phyloP scores from a whole-genome alignment of 108 stramenopile genomes.

The Nitzschia putrida region DNA sequence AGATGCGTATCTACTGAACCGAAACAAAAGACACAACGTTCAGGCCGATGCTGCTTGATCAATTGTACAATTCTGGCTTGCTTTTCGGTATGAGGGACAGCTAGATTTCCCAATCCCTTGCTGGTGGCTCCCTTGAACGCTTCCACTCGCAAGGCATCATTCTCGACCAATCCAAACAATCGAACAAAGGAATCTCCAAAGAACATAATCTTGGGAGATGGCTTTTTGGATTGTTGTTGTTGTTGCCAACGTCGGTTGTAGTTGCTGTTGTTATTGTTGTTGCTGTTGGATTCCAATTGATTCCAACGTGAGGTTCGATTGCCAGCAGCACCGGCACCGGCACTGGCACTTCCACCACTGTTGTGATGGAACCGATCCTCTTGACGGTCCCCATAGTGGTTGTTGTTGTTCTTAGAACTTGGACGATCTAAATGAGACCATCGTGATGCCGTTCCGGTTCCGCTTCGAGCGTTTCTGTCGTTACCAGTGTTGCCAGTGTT shows the following conservation, averaged over 20 bases:
- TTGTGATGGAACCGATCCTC: neutral
- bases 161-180: conserved; percentile 14
- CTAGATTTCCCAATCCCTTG: conserved; percentile 13
- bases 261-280: neutral
- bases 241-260: neutral
- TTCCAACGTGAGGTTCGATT: neutral
- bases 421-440: neutral
- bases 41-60: neutral
- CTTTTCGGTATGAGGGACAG: neutral
- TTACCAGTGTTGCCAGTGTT: neutral
- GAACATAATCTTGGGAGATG: conserved; percentile 11
- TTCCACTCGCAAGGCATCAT: conserved; percentile 3
- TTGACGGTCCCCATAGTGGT: too few relatives aligned
- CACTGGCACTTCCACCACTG: neutral
- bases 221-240: neutral
- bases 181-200: conserved; percentile 32
- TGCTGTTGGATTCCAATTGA: neutral
- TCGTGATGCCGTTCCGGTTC: neutral
- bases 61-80: neutral
- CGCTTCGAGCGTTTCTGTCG: neutral
- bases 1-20: conserved; percentile 27
- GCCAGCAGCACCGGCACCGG: neutral
- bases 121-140: conserved; percentile 17
- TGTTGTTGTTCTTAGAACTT: too few relatives aligned
- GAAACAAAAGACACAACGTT: conserved; percentile 27